These are phyloP conservation scores for Cystobasidium sp. DNA, from an alignment of 1,284 basidiomycete species.

Conservation along the genomic window DNA sequence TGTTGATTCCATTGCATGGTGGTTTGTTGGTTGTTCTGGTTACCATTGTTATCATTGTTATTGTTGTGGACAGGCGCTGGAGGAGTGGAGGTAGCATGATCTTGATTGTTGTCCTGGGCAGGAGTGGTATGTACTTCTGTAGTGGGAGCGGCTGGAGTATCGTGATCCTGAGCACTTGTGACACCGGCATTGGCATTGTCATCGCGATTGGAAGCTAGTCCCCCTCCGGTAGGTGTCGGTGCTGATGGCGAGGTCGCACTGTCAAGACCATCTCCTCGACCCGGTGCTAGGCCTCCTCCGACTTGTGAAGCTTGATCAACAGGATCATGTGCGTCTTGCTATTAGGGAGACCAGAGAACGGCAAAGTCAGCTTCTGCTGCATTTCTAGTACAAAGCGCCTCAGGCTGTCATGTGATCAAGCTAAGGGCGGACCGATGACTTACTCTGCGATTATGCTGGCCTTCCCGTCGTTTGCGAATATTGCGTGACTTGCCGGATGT, in stretches of 20 bases:
- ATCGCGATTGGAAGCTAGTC: background rate
- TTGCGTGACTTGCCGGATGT: background rate
- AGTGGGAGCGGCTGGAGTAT: background rate
- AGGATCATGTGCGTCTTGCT: background rate
- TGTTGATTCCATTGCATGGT: slow-evolving; percentile 20
- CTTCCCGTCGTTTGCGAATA: background rate
- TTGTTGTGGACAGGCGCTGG: slow-evolving; percentile 10
- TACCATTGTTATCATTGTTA: slow-evolving; percentile 10
- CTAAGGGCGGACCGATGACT: background rate
- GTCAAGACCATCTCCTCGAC: background rate
- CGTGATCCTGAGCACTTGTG: background rate
- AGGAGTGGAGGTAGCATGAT: background rate
- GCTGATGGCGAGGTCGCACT: background rate
- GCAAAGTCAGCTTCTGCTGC: background rate
- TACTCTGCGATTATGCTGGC: background rate
- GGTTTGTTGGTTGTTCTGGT: background rate
- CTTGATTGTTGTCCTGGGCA: slow-evolving; percentile 4
- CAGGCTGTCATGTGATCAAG: background rate
- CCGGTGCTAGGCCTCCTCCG: slow-evolving; percentile 8
- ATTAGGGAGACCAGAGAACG: background rate
- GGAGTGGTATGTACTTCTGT: background rate
- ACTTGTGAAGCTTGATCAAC: slow-evolving; percentile 8
- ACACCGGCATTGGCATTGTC: background rate
- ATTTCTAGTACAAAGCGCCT: too few relatives aligned
- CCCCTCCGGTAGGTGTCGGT: background rate